Percentiles rank a stretch among this genome's conserved stretches.
phyloP scores from a whole-genome alignment of 2,329 filamentous ascomycete genomes.

The Nothomitra cinnamomea region DNA sequence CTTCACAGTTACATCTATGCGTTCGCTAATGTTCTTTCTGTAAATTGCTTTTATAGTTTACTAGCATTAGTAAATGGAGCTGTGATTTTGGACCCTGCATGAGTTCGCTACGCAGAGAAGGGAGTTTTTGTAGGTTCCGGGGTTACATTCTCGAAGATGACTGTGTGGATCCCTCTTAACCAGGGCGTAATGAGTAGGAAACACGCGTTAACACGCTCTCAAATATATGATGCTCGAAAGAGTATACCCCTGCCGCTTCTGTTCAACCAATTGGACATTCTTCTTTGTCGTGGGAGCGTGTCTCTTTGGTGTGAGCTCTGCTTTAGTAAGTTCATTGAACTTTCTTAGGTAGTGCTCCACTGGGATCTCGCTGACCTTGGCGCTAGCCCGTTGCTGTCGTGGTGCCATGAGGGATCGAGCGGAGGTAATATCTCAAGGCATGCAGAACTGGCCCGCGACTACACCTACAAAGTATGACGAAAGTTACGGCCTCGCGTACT shows the following conservation, averaged over 20 bases:
- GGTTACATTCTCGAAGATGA: not conserved
- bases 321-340: slow-evolving; percentile 1
- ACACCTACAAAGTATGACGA: slow-evolving; percentile 1
- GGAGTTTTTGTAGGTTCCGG: not conserved
- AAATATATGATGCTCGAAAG: not conserved
- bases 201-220: not conserved
- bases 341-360: not conserved
- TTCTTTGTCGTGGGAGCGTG: not conserved
- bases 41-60: not conserved
- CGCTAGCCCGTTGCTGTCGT: not conserved
- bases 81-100: not conserved
- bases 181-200: not conserved
- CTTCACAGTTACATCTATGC: not conserved
- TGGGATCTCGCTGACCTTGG: not conserved
- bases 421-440: not conserved
- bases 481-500: not conserved
- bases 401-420: slow-evolving; percentile 2
- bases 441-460: not conserved
- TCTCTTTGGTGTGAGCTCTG: not conserved
- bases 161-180: not conserved
- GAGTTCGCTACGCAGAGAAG: not conserved
- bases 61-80: not conserved
- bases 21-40: not conserved
- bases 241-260: not conserved
- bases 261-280: not conserved